These are phyloP conservation scores for Nicotiana knightiana DNA, from an alignment of 257 asterid species.

Conservation along the genomic window DNA sequence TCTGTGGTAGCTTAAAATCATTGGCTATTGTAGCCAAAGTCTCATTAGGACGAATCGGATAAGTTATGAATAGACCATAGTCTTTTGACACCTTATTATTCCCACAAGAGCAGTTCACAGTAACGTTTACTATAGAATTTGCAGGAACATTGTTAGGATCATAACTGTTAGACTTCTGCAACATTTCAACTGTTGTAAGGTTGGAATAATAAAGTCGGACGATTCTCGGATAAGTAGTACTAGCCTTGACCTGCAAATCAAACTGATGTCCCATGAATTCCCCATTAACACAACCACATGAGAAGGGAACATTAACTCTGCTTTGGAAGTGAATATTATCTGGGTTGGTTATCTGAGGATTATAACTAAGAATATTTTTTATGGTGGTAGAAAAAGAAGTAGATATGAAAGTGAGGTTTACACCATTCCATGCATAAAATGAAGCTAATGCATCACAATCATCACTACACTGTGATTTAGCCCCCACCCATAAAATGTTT, in stretches of 20 bases:
- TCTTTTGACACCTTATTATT: conserved; percentile 39
- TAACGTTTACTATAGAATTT: conserved; percentile 29
- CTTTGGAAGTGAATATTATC: conserved; percentile 20
- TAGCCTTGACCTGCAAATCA: conserved; percentile 25
- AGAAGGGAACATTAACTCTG: conserved; percentile 51
- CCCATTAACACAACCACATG: conserved; percentile 38
- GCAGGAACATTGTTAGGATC: conserved; percentile 22
- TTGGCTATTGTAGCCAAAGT: conserved; percentile 25
- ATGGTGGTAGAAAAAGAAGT: conserved; percentile 33
- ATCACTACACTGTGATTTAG: conserved; percentile 32
- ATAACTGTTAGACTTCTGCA: conserved; percentile 44
- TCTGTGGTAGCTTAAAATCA: conserved; percentile 29
- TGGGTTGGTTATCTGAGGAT: conserved; percentile 46
- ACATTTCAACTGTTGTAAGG: conserved; percentile 52
- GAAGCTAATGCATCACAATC: conserved; percentile 62
- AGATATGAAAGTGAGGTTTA: conserved; percentile 48
- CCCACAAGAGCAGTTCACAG: conserved; percentile 65
- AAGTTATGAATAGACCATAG: conserved; percentile 56
- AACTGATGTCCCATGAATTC: conserved; percentile 55
- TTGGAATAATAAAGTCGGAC: conserved; percentile 34
- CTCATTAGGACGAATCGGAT: conserved; percentile 53
- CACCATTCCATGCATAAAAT: conserved; percentile 40
- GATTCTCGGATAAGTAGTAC: conserved; percentile 25
- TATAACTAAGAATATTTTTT: conserved; percentile 29
- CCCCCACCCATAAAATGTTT: conserved; percentile 21